Evolutionary conservation across 768 basidiomycete species (phyloP).

Genomic region (Trametes elegans): DNA sequence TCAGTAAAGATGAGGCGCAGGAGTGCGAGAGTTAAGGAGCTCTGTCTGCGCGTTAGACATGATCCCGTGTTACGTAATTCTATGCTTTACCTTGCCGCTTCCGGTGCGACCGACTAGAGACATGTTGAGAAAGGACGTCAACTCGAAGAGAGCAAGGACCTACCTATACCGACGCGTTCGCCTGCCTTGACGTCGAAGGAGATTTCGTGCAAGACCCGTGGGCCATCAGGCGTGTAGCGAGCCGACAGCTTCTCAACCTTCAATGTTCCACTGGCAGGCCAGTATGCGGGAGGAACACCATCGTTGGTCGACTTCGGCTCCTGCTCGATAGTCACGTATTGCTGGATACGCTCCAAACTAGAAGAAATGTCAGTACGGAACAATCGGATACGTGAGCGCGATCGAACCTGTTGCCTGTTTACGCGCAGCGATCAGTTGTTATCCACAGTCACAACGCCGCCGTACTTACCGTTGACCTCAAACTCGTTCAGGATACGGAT

Average conservation of each 20-base stretch:
- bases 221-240: slow-evolving; percentile 47
- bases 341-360: slow-evolving; percentile 48
- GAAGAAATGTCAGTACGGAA: neutral
- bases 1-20: slow-evolving; percentile 53
- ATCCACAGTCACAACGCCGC: neutral
- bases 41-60: slow-evolving; percentile 27
- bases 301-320: slow-evolving; percentile 40
- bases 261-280: slow-evolving; percentile 55
- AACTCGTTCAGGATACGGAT: slow-evolving; percentile 44
- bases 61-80: neutral
- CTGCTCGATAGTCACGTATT: slow-evolving; percentile 52
- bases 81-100: slow-evolving; percentile 42
- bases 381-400: neutral
- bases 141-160: neutral
- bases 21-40: slow-evolving; percentile 50
- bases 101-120: slow-evolving; percentile 51
- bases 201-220: slow-evolving; percentile 52
- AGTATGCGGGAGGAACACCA: slow-evolving; percentile 55
- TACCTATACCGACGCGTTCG: slow-evolving; percentile 53
- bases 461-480: slow-evolving; percentile 40
- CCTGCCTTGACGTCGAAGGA: slow-evolving; percentile 52
- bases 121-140: neutral
- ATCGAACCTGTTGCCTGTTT: slow-evolving; percentile 34
- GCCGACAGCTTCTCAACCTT: slow-evolving; percentile 49
- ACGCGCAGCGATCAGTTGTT: neutral